A percentile compares a stretch with the other conserved stretches of the same genome.
These are phyloP conservation scores for Cryptococcus sp. DNA, from an alignment of 1,284 basidiomycete species.

Conservation along the genomic window DNA sequence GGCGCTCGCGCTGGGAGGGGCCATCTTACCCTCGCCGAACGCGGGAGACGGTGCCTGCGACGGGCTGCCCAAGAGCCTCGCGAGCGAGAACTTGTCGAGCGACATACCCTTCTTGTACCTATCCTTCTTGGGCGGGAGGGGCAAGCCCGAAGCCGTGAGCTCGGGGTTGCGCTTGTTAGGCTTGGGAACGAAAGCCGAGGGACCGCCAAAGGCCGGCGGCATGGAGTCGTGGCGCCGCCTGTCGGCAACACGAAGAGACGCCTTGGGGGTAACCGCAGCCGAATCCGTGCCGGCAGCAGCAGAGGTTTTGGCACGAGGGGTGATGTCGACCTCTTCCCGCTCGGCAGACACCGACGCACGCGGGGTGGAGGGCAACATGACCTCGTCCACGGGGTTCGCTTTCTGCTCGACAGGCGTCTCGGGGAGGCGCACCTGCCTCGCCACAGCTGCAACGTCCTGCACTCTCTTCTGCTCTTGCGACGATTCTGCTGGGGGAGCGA, in stretches of 20 bases:
- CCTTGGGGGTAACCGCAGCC: constrained; percentile 6
- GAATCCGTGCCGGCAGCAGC: background rate
- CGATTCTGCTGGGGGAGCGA: background rate
- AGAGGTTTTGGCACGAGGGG: constrained; percentile 16
- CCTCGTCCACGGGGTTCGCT: constrained; percentile 7
- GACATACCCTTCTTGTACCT: constrained; percentile 62
- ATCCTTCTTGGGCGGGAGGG: constrained; percentile 41
- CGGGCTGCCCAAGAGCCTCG: constrained; percentile 57
- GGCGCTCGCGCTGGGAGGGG: constrained; percentile 21
- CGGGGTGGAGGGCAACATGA: constrained; percentile 33
- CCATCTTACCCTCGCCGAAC: constrained; percentile 16
- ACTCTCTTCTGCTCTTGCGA: too few relatives aligned
- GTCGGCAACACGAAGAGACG: constrained; percentile 6
- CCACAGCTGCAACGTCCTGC: too few relatives aligned
- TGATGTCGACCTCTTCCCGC: constrained; percentile 13
- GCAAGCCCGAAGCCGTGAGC: constrained; percentile 18
- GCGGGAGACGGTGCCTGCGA: constrained; percentile 12
- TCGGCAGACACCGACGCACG: constrained; percentile 15
- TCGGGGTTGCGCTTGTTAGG: constrained; percentile 10
- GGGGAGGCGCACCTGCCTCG: background rate
- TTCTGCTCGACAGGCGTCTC: constrained; percentile 17
- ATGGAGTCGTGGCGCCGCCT: constrained; percentile 23
- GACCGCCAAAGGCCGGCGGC: constrained; percentile 6
- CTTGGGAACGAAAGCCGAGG: background rate
- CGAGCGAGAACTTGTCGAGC: constrained; percentile 69